Evolutionary conservation across 1,284 basidiomycete genomes (phyloP), one percentile per base, ranked within the genome.

Genomic region (Heterobasidion annosum): DNA sequence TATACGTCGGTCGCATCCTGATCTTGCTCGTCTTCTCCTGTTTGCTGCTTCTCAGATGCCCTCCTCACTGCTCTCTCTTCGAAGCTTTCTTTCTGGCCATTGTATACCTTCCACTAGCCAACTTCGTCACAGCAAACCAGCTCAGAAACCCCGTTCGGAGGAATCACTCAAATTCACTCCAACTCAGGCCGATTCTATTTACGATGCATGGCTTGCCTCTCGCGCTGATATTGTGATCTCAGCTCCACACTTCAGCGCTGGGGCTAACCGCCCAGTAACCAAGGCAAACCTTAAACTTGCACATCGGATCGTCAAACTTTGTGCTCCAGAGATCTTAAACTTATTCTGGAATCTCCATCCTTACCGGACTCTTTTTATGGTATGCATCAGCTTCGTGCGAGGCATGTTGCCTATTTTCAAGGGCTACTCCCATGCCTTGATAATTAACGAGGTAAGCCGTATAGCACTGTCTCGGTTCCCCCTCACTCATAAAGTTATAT

Each of bases 401-500:
- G 88, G 86, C 57, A 68, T 85, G 56, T 81, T 89, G 63, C 88
- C 88, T 44, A 88, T 87, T 10, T 85, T 86, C 67, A 79, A 85
- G 69, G 83, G 86, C 56, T 90, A 88, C 72, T 89, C 88, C 10
- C 88, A 91, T 73, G 87, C 87, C 51, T 69, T 87, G 66, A 86
- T 91, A 60, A 81, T 91, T 58, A 84, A 91, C 68, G 86, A 91
- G 78, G 88, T 85, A 55, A 54, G 78, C 15, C 16, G 4, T 40
- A 16, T 12, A 40, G 48, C 56, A 32, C 57, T 57, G 13, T 52
- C 51, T 43, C 48, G 57, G 53, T 54, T 49, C 4, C 8, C 13
- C 12, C 18, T 8, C 48, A 33, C 34, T 16, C 25, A 47, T 47
- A 12, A 10, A 3, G 45, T 12, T 47, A 35, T 34, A 51, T 42